Evolutionary conservation across 169 alveolate species (phyloP), one percentile per base, ranked within the genome.

Genomic region (Eimeria zaria): DNA sequence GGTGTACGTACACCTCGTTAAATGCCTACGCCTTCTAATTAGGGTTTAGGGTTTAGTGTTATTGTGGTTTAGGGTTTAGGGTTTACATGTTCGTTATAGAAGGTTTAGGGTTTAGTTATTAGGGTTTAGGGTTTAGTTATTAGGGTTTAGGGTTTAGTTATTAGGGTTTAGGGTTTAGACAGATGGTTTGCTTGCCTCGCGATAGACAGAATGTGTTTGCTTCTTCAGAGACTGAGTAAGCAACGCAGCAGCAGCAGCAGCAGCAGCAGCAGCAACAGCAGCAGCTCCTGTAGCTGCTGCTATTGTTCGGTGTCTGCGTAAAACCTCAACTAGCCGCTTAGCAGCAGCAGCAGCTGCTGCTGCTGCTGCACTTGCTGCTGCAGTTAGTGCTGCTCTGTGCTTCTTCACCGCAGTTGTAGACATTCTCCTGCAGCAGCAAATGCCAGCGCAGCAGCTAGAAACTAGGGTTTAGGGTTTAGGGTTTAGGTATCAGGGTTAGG

Each of bases 321-420:
- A 46, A 9, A 39, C 81, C 48, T 27, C 24, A 30, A 20, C 81
- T 5, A 71, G 81, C 12, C 24, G 81, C 27, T 39, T 30, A 71
- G 81, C 81, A 36, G 44, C 81, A 71, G 81, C 81, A 71, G 48
- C 81, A 71, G 81, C 81, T 27, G 81, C 81, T 27, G 81, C 81
- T 11, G 81, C 46, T 12, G 81, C 81, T 39, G 81, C 44, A 27
- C 46, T n/a, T 39, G 81, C 46, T 22, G 69, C 69, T 58, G 69
- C n/a, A n/a, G n/a, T 14, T 20, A 71, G 81, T 12, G 81, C 24
- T 71, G 81, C 81, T 71, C 46, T 39, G 81, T 71, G 81, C 14
- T 46, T 30, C 48, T 39, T 71, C 8, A 36, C 81, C 11, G 48
- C 18, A 36, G 53, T 0, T 71, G 53, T 71, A 36, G 81, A n/a